Base-by-base conservation (phyloP, 257 asterid genomes). In the Henckelia pumila region DNA sequence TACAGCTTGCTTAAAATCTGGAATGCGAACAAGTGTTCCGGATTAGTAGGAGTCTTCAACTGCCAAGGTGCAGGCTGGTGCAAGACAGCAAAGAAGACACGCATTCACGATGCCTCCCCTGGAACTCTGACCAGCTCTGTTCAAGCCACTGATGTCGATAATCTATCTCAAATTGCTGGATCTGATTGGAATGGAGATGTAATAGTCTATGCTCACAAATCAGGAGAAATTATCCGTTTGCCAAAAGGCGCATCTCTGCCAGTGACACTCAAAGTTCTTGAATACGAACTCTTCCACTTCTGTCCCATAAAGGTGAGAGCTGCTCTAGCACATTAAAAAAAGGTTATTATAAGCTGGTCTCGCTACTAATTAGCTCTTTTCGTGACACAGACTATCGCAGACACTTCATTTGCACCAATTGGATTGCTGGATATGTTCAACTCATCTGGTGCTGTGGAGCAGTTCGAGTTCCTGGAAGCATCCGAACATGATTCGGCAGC, bases 1-100 rank as follows among this genome's bases (percentile, higher is more conserved):
- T 72, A 76, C 87, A 92, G 98, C 87, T 88, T 93, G 85, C 98
- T 93, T 26, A 93, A 93, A 68, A 88, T 93, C 68, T 93, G 98
- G 98, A 93, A 93, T 26, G 63, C 66, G 59, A 93, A 93, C 82
- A 90, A 80, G 67, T 82, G 81, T 70, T 75, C 81, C 3, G 85
- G 90, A 4, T 81, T 84, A 64, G 88, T 84, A 0, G 90, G 90
- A 8, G 80, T 80, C 29, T 84, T 84, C 78, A 84, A 83, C 66
- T 86, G 91, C 77, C 88, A 76, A 70, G 84, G 82, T 63, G 79
- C 96, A 0, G 96, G 97, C 35, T 91, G 97, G 97, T 91, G 97
- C 90, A 90, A 79, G 70, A 81, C 81, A 21, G 75, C 66, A 29
- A 93, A 93, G 82, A 88, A 80, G 83, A 93, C 95, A 1, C 97